Conservation (phyloP, 805 yeast genomes). For the Jamesozyma hellenica region DNA sequence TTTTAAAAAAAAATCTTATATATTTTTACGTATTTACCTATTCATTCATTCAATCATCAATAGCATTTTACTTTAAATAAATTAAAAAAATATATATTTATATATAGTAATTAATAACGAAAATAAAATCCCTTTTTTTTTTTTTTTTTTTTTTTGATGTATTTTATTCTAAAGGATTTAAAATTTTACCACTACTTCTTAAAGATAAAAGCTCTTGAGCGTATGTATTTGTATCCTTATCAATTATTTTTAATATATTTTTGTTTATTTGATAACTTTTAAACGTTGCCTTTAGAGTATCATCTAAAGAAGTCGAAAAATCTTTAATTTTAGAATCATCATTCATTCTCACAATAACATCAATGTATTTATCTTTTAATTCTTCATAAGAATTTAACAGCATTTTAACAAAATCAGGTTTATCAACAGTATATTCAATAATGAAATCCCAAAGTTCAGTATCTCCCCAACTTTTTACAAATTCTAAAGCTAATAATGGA, state of each 20-base stretch:
- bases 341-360: slow-evolving; percentile 58
- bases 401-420: slow-evolving; percentile 68
- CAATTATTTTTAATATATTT: slow-evolving; percentile 45
- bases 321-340: slow-evolving; percentile 53
- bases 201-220: slow-evolving; percentile 26
- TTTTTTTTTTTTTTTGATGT: not conserved
- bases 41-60: not conserved
- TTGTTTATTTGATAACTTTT: slow-evolving; percentile 43
- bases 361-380: slow-evolving; percentile 50
- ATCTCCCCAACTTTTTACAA: slow-evolving; percentile 61
- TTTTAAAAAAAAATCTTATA: not conserved
- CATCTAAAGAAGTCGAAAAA: slow-evolving; percentile 47
- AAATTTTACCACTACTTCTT: slow-evolving; percentile 26
- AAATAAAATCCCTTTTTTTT: too few relatives aligned
- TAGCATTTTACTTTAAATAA: not conserved
- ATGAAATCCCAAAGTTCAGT: slow-evolving; percentile 73
- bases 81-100: too few relatives aligned
- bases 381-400: slow-evolving; percentile 61
- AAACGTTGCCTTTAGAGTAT: slow-evolving; percentile 55
- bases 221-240: slow-evolving; percentile 38
- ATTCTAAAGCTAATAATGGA: slow-evolving; percentile 70
- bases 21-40: not conserved
- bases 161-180: slow-evolving; percentile 2
- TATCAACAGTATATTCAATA: slow-evolving; percentile 56
- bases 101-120: too few relatives aligned